Percentiles rank a stretch among this genome's conserved stretches.
Conservation (phyloP, 352 stramenopile species). For the Phytophthora meadii region DNA sequence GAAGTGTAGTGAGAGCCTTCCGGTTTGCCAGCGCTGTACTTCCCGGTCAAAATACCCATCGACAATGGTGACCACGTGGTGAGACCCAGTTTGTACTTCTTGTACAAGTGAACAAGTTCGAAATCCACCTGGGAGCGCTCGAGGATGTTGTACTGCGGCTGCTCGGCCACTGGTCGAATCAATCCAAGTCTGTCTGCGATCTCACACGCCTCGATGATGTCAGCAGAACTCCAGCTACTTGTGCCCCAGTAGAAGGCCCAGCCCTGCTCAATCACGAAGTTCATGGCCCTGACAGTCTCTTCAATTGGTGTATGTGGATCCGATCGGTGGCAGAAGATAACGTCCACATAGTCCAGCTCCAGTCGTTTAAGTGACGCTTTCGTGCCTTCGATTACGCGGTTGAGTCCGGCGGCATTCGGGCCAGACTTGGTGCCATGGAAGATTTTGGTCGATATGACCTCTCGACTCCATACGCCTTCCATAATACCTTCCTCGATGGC, state of each 20-base stretch:
- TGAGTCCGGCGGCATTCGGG: constrained; percentile 9
- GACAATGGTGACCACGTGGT: constrained; percentile 7
- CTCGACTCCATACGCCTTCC: constrained; percentile 3
- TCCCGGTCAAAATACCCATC: constrained; percentile 4
- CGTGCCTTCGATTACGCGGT: constrained; percentile 24
- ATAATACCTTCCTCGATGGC: constrained; percentile 17
- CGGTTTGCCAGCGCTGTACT: constrained; percentile 13
- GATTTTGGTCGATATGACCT: constrained; percentile 50
- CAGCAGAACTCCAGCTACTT: background rate
- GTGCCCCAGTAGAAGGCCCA: constrained; percentile 22
- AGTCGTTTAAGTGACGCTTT: constrained; percentile 34
- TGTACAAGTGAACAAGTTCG: constrained; percentile 12
- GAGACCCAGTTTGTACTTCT: constrained; percentile 22
- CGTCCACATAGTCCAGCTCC: constrained; percentile 27
- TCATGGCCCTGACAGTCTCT: constrained; percentile 13
- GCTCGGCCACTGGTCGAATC: constrained; percentile 40
- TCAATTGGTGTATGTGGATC: constrained; percentile 45
- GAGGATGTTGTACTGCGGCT: constrained; percentile 52
- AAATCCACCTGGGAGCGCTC: constrained; percentile 12
- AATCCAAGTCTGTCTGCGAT: constrained; percentile 44
- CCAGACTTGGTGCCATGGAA: constrained; percentile 20
- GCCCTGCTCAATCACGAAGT: constrained; percentile 14
- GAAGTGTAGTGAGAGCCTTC: background rate
- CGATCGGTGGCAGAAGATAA: constrained; percentile 50
- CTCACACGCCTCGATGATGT: constrained; percentile 68